Conservation (phyloP, 2,329 filamentous ascomycete species). For the Trichoderma atroviride region DNA sequence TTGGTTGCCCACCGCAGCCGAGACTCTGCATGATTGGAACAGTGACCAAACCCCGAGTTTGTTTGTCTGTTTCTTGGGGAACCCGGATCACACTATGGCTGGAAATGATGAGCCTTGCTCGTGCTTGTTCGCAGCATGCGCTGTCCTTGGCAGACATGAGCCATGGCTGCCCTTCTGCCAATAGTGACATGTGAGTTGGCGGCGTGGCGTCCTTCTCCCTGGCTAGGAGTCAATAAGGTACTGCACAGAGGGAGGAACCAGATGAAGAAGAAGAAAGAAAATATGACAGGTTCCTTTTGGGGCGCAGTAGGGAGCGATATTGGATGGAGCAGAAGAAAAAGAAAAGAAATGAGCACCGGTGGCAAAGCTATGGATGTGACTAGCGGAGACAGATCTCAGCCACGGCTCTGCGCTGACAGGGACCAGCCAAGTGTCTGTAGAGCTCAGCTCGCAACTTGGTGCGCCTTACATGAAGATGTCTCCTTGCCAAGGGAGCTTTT, state of each 20-base stretch:
- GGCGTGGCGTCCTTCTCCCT: constrained; percentile 17
- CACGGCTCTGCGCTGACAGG: not conserved
- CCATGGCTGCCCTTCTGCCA: not conserved
- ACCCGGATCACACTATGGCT: not conserved
- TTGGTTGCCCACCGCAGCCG: not conserved
- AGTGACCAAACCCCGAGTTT: not conserved
- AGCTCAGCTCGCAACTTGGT: not conserved
- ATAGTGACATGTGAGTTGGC: constrained; percentile 5
- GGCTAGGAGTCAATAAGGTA: not conserved
- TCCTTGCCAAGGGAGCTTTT: not conserved
- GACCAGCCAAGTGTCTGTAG: not conserved
- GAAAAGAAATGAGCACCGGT: not conserved
- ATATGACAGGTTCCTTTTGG: constrained; percentile 7
- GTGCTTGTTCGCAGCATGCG: not conserved
- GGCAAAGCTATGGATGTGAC: not conserved
- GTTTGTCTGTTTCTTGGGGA: not conserved
- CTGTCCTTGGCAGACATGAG: not conserved
- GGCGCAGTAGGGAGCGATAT: constrained; percentile 4
- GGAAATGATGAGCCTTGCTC: not conserved
- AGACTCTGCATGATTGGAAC: constrained; percentile 8
- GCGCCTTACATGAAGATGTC: constrained; percentile 17
- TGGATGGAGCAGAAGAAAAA: not conserved
- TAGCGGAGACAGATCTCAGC: constrained; percentile 23
- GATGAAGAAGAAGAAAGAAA: not conserved
- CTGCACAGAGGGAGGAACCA: not conserved